Evolutionary conservation across 805 yeast genomes (phyloP), one percentile per base, ranked within the genome.

Genomic region (Nadsonia fulvescens): DNA sequence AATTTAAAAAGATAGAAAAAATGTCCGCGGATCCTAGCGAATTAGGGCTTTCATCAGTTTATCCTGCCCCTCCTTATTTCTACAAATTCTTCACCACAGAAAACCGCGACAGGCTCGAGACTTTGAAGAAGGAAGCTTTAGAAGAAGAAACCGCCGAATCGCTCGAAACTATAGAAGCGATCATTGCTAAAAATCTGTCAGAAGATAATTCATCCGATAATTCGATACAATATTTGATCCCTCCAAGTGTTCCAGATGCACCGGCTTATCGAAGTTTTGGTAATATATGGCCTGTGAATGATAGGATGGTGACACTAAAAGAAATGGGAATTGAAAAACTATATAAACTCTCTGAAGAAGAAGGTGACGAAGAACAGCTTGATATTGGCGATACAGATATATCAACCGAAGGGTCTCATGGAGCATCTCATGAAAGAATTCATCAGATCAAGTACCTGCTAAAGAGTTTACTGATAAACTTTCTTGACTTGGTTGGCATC

Each of bases 51-150:
- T 63, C 93, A 9, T 69, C 94, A 5, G 58, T 86, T 21, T 89
- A 78, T 38, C 98, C 98, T 2, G 91, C 92, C 1, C 96, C 98
- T 2, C 98, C 98, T 6, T 76, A 77, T 5, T 79, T 67, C 43
- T 64, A 68, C 37, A 66, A 69, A 43, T 66, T 61, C 40, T 86
- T 79, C 54, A 78, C 93, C 1, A 42, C 54, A 3, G 77, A 66
- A 32, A 81, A 82, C 42, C 37, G 66, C n/a, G 53, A 47, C 12
- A 60, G 56, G n/a, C n/a, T n/a, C n/a, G n/a, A n/a, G n/a, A n/a
- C n/a, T n/a, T n/a, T n/a, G n/a, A n/a, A n/a, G n/a, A n/a, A n/a
- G n/a, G n/a, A n/a, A n/a, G n/a, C n/a, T n/a, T n/a, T n/a, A n/a
- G n/a, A n/a, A n/a, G n/a, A n/a, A n/a, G n/a, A n/a, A n/a, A n/a